Conservation (phyloP, 805 yeast genomes). For the Blastobotrys robertii region DNA sequence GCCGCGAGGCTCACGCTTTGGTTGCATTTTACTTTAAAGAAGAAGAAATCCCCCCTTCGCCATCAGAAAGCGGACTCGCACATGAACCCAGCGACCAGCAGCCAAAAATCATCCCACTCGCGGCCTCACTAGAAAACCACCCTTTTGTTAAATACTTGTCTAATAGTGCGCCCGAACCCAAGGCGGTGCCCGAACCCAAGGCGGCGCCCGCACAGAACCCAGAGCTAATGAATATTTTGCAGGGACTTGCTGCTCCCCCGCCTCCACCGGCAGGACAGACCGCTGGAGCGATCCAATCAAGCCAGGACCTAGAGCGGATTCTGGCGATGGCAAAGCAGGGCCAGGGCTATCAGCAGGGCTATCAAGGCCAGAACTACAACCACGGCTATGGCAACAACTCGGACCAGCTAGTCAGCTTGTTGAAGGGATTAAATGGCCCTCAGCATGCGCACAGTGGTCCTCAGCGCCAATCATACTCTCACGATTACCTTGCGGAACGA, state of each 20-base stretch:
- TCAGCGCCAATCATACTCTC: neutral
- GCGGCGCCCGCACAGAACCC: too few relatives aligned
- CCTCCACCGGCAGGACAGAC: neutral
- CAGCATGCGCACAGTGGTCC: slow-evolving; percentile 1
- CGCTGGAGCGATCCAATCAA: neutral
- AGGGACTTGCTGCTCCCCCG: neutral
- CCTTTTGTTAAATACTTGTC: neutral
- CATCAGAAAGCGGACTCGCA: neutral
- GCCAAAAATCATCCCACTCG: neutral
- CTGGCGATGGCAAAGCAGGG: neutral
- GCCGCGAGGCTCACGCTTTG: slow-evolving; percentile 11
- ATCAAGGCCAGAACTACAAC: neutral
- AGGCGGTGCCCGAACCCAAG: too few relatives aligned
- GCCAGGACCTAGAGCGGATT: neutral
- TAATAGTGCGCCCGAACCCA: too few relatives aligned
- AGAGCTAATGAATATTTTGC: too few relatives aligned
- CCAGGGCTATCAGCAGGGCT: neutral
- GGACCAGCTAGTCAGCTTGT: neutral
- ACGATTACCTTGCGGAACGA: neutral
- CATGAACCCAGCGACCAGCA: neutral
- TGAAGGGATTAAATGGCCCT: neutral
- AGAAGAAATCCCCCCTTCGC: slow-evolving; percentile 2
- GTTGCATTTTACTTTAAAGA: slow-evolving; percentile 7
- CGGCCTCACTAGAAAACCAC: neutral
- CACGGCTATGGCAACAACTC: neutral